These are phyloP conservation scores for Plantago ovata DNA, from an alignment of 257 asterid species.

Conservation along the genomic window DNA sequence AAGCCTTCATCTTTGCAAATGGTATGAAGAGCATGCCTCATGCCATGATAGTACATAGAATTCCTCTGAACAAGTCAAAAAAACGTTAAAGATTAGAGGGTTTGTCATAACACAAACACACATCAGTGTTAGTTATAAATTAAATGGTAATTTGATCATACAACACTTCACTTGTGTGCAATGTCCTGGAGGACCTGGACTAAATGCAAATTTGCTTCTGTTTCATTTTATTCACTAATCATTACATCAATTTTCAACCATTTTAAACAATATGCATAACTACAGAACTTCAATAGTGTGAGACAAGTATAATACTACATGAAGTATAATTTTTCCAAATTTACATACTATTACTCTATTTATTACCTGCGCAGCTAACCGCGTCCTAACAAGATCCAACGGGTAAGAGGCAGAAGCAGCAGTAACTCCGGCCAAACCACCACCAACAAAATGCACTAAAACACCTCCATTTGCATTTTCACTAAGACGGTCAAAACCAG, in stretches of 20 bases:
- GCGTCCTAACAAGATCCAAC: conserved; percentile 85
- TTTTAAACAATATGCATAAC: no score
- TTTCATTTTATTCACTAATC: no score
- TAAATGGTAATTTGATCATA: background rate
- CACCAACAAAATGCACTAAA: conserved; percentile 75
- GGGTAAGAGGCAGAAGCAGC: conserved; percentile 93
- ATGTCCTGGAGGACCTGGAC: no score
- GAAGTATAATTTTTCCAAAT: no score
- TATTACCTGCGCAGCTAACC: conserved; percentile 95
- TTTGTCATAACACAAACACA: background rate
- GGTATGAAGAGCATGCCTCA: conserved; percentile 67
- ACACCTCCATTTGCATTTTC: conserved; percentile 42
- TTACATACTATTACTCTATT: background rate
- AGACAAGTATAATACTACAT: no score
- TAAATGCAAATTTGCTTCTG: no score
- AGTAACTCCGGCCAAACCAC: conserved; percentile 89
- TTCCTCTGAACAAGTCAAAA: conserved; percentile 46
- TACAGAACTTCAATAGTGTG: no score
- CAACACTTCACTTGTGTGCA: no score
- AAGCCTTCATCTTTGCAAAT: conserved; percentile 91
- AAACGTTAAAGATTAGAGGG: conserved; percentile 7
- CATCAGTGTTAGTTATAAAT: background rate
- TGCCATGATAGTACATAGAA: conserved; percentile 76
- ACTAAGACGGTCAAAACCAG: conserved; percentile 45
- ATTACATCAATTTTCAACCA: no score